phyloP scores from a whole-genome alignment of 352 stramenopile genomes.

The Phytophthora nicotianae region DNA sequence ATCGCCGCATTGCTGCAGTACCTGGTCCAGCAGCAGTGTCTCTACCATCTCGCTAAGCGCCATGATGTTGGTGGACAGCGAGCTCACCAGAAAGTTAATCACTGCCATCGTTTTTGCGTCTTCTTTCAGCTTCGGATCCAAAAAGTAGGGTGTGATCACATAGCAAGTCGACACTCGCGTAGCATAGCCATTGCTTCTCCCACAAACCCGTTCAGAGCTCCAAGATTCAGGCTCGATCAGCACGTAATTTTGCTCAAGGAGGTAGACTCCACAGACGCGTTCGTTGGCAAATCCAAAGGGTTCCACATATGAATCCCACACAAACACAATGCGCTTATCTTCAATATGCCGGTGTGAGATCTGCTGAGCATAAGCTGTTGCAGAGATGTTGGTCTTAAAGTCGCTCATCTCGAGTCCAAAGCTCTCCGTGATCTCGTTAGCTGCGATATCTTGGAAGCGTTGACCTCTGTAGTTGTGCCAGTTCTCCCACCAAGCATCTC shows the following conservation, averaged over 20 bases:
- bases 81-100: conserved; percentile 52
- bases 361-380: conserved; percentile 53
- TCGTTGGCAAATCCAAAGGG: conserved; percentile 54
- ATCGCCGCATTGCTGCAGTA: conserved; percentile 9
- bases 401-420: conserved; percentile 57
- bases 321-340: conserved; percentile 54
- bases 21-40: conserved; percentile 39
- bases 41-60: conserved; percentile 53
- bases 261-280: conserved; percentile 43
- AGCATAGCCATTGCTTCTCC: conserved; percentile 17
- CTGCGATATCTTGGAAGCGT: conserved; percentile 26
- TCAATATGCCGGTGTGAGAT: conserved; percentile 57
- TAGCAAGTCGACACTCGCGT: conserved; percentile 58
- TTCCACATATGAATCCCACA: conserved; percentile 59
- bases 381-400: conserved; percentile 49
- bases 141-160: conserved; percentile 51
- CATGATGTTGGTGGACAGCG: conserved; percentile 37
- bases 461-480: conserved; percentile 36
- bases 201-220: conserved; percentile 7
- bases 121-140: conserved; percentile 30
- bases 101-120: conserved; percentile 36
- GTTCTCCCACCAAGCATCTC: conserved; percentile 43
- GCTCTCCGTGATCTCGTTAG: conserved; percentile 59
- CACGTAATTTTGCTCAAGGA: conserved; percentile 66
- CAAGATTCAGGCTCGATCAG: conserved; percentile 46